These are phyloP conservation scores for Ceriops decandra DNA, from an alignment of 345 rosid species.

Conservation along the genomic window DNA sequence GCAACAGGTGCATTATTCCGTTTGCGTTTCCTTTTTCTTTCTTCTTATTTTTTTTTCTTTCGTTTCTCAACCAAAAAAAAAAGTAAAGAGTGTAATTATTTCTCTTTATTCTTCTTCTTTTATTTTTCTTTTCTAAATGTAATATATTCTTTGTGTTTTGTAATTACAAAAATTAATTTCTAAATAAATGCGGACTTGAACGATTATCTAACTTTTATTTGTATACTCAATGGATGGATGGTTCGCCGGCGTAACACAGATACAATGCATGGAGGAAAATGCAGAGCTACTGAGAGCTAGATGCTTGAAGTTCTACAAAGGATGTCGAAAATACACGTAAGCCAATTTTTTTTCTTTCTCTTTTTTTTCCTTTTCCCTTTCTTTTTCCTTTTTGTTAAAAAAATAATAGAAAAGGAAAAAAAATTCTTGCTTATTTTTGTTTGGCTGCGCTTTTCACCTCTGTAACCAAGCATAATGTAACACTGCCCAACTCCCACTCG, in stretches of 20 bases:
- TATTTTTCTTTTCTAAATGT: background rate
- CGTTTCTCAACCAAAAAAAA: background rate
- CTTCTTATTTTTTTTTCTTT: background rate
- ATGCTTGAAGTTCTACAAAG: constrained; percentile 60
- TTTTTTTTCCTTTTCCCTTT: background rate
- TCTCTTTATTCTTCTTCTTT: background rate
- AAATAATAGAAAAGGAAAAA: no score
- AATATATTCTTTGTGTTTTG: background rate
- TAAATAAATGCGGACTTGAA: no score
- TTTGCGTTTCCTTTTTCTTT: background rate
- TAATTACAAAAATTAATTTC: no score
- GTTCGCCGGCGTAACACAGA: constrained; percentile 36
- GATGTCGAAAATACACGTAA: constrained; percentile 63
- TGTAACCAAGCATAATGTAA: no score
- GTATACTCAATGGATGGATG: background rate
- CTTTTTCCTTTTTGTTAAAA: background rate
- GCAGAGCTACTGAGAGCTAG: constrained; percentile 54
- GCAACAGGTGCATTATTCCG: constrained; percentile 48
- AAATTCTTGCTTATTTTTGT: no score
- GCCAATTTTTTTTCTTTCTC: background rate
- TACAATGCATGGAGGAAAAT: constrained; percentile 61
- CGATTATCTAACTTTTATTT: no score
- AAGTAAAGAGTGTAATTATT: background rate
- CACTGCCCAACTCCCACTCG: no score
- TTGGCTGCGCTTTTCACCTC: no score